phyloP scores from a whole-genome alignment of 176 grass and related monocot species.

The Ampelocalamus luodianensis region DNA sequence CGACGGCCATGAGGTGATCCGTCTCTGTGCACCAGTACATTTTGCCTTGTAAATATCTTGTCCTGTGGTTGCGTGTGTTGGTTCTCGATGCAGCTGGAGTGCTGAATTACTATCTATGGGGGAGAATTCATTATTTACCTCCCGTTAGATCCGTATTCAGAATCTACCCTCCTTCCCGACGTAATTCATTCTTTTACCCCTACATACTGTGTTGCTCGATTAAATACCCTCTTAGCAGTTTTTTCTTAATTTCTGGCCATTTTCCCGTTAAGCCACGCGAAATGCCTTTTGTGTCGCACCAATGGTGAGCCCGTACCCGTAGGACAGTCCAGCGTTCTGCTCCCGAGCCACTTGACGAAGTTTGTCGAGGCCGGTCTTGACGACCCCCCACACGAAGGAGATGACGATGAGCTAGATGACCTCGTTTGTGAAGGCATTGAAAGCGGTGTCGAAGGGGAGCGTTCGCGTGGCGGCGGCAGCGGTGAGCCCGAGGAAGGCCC shows the following conservation, averaged over 20 bases:
- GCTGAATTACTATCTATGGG: not conserved
- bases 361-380: slow-evolving; percentile 86
- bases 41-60: not conserved
- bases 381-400: slow-evolving; percentile 65
- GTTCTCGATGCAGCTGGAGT: not conserved
- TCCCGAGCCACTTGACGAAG: slow-evolving; percentile 88
- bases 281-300: no score
- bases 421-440: slow-evolving; percentile 30
- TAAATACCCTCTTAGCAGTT: no score
- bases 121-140: no score
- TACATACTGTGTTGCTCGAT: no score
- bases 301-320: slow-evolving; percentile 80
- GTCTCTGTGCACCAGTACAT: not conserved
- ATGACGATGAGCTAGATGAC: no score
- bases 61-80: not conserved
- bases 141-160: no score
- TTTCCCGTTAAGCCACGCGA: no score
- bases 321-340: slow-evolving; percentile 77
- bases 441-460: slow-evolving; percentile 68
- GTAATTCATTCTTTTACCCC: no score
- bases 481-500: slow-evolving; percentile 94
- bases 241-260: no score
- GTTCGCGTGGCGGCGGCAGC: slow-evolving; percentile 67
- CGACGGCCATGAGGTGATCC: slow-evolving; percentile 88
- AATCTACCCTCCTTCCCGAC: no score